These are phyloP conservation scores for Ganoderma sinense DNA, from an alignment of 1,284 basidiomycete species.

Conservation along the genomic window DNA sequence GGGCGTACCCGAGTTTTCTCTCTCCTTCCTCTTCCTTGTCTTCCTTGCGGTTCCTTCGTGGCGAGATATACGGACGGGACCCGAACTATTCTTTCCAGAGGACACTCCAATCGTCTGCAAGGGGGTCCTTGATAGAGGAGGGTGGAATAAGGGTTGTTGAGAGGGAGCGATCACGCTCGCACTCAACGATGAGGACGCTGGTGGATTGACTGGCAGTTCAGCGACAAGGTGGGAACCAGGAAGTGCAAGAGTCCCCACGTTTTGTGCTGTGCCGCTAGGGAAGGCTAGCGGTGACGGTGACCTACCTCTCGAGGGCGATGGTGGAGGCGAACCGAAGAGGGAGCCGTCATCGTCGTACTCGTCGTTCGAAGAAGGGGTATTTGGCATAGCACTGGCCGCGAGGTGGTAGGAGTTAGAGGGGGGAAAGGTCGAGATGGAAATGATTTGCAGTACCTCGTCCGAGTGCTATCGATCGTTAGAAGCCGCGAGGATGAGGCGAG, in stretches of 20 bases:
- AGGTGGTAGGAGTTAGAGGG: conserved; percentile 7
- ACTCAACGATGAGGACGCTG: conserved; percentile 67
- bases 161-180: conserved; percentile 26
- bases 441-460: conserved; percentile 23
- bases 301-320: conserved; percentile 78
- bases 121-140: conserved; percentile 12
- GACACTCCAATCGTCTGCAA: conserved; percentile 23
- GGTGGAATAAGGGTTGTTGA: neutral
- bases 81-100: conserved; percentile 21
- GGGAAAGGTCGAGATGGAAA: neutral
- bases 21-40: conserved; percentile 38
- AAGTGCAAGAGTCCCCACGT: conserved; percentile 96
- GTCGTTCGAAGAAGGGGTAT: conserved; percentile 27
- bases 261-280: conserved; percentile 65
- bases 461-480: conserved; percentile 32
- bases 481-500: conserved; percentile 11
- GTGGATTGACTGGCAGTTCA: conserved; percentile 80
- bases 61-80: conserved; percentile 18
- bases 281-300: conserved; percentile 65
- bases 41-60: conserved; percentile 21
- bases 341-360: conserved; percentile 68
- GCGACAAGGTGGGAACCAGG: conserved; percentile 87
- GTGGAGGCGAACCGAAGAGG: conserved; percentile 82
- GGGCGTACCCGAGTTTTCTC: conserved; percentile 43
- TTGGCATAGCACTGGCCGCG: conserved; percentile 29